Evolutionary conservation across 345 rosid genomes (phyloP).

Genomic region (Linum usitatissimum): DNA sequence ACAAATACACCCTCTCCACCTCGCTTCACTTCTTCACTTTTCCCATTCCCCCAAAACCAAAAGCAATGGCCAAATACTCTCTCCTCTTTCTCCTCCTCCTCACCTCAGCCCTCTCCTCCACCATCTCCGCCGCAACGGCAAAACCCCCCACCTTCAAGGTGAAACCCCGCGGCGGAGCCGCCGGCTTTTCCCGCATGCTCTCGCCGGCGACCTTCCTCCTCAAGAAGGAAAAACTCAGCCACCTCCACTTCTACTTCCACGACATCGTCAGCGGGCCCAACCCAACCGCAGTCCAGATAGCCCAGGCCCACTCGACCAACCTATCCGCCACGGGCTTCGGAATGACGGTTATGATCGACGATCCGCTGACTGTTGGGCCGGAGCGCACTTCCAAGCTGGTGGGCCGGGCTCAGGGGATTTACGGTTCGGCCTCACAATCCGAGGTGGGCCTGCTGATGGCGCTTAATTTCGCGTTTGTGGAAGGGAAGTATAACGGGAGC

Average conservation of each 20-base stretch:
- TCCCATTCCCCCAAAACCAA: no score
- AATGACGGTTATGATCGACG: not conserved
- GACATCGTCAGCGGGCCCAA: not conserved
- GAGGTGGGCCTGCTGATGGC: not conserved
- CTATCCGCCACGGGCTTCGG: not conserved
- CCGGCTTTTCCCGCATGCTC: not conserved
- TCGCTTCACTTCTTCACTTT: no score
- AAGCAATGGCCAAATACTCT: no score
- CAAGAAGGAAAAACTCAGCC: not conserved
- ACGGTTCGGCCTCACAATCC: not conserved
- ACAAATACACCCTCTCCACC: no score
- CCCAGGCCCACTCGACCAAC: not conserved
- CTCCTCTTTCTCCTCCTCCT: conserved; percentile 4
- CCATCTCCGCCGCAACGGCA: not conserved
- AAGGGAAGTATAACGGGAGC: conserved; percentile 4
- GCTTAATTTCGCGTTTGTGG: conserved; percentile 1
- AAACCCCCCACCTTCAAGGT: no score
- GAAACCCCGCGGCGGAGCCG: not conserved
- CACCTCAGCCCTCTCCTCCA: not conserved
- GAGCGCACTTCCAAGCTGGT: conserved; percentile 1
- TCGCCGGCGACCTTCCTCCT: not conserved
- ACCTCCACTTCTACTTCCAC: conserved; percentile 6
- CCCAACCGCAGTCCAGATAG: not conserved
- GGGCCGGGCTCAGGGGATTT: conserved; percentile 4
- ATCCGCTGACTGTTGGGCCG: not conserved